Evolutionary conservation across 108 stramenopile species (phyloP), one percentile per base, ranked within the genome.

Genomic region (Skeletonema menzelii): DNA sequence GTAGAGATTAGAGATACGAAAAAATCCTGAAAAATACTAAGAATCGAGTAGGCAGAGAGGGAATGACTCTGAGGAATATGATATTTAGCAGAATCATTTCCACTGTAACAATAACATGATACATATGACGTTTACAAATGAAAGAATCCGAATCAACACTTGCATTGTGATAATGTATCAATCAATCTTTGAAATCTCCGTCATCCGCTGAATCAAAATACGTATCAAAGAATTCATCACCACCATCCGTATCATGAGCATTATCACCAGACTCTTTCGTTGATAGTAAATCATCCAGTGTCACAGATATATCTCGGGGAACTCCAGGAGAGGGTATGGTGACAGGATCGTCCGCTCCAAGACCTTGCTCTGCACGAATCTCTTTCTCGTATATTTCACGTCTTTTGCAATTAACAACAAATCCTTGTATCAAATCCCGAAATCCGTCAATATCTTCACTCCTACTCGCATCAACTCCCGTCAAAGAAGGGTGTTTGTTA

Each of bases 401-500:
- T 38, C 79, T 27, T 27, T 38, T 68, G 28, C 79, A 80, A 44
- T 80, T 80, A 20, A 66, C 67, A 28, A 80, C 79, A 65, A 80
- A 80, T 8, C 72, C 68, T 55, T 73, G 65, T 53, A 80, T 72
- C 14, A 63, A 31, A 6, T 49, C 61, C 30, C 38, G 17, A 59
- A 80, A 80, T 27, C 63, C 63, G 22, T 24, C 19, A 13, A 19
- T 46, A 12, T 63, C 49, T 27, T 6, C 49, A 32, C 31, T 4
- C 7, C 27, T 59, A 15, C 17, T 31, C 24, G 11, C 37, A 31
- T 28, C 24, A 42, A 67, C 65, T 2, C 61, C 61, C 46, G 67
- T 79, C 60, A 79, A 46, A 4, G 67, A 55, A 8, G 70, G 78
- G 28, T 80, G 72, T 38, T 73, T 73, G n/a, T 22, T 28, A 38